Conservation (phyloP, 2,329 filamentous ascomycete genomes). For the Aotearoamyces nothofagi region DNA sequence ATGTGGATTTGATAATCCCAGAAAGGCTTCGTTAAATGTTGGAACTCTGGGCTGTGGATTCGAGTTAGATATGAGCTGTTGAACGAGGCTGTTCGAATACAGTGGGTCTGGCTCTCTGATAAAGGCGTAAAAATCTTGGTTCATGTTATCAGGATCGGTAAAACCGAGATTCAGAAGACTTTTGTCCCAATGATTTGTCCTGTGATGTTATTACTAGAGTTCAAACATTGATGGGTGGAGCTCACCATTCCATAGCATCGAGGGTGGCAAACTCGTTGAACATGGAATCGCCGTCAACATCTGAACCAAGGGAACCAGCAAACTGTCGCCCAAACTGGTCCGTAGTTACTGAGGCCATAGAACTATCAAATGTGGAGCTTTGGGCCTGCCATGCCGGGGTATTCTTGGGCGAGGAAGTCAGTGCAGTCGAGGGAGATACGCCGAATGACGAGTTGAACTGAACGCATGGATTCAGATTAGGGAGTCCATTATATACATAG, state of each 20-base stretch:
- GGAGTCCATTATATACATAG: no score
- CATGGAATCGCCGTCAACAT: constrained; percentile 27
- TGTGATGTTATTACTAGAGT: constrained; percentile 8
- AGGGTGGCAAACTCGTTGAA: constrained; percentile 42
- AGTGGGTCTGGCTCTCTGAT: constrained; percentile 18
- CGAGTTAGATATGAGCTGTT: constrained; percentile 13
- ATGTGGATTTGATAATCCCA: background rate
- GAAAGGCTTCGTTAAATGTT: no score
- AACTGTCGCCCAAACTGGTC: no score
- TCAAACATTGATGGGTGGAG: background rate
- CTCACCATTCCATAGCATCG: constrained; percentile 33
- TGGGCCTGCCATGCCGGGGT: no score
- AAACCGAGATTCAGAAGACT: constrained; percentile 21
- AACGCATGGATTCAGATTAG: no score
- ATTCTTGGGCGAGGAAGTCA: no score
- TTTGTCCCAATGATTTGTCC: constrained; percentile 19
- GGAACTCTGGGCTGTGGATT: background rate
- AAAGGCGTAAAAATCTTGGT: constrained; percentile 19
- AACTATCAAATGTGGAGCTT: no score
- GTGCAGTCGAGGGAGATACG: no score
- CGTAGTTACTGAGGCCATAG: no score
- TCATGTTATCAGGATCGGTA: constrained; percentile 18
- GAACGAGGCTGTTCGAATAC: constrained; percentile 17
- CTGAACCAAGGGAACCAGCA: constrained; percentile 11
- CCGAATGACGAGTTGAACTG: no score